Base-by-base conservation (phyloP, 306 rosid genomes). In the Gastrolobium villosum region DNA sequence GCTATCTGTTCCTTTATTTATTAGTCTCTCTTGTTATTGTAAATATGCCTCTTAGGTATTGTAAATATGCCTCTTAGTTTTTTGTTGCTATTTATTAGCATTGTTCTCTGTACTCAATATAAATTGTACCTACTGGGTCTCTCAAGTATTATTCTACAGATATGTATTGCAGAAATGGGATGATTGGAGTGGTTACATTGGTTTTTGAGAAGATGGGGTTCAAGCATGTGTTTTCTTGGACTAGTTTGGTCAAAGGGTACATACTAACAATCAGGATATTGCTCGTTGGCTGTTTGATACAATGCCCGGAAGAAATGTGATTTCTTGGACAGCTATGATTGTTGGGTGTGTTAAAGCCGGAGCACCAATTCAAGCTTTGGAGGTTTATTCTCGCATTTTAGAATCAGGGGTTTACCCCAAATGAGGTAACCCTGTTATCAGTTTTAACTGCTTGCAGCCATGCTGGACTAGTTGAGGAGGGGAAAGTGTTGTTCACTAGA, bases 351-450 rank as follows among this genome's bases (percentile, higher is more conserved):
- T 75, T 28, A 67, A 37, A 30, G 57, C 46, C 49, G 81, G 81
- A 67, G 65, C 35, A 39, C 84, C 84, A 75, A n/a, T 67, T 49
- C 77, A 75, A 61, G 84, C 84, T 60, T 70, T 75, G 81, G 77
- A 81, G 43, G 72, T 61, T 39, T 68, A 57, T 73, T 48, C 35
- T 59, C 7, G 48, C 44, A 68, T 59, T 60, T 48, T 75, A 37
- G 76, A 75, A 60, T 49, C 77, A 48, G 20, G 46, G 35, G 30
- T 49, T 20, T 30, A 50, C 35, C 2, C 81, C 85, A 39, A 81
- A 81, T 61, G 81, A 68, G 59, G 68, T 75, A 50, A 75, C 68
- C 2, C 10, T 69, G 35, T 41, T 82, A 68, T 75, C 81, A 15
- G 68, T 61, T 61, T 69, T 76, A 52, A 69, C 61, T 50, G 78